Base-by-base conservation (phyloP, 225 moss, liverwort and hornwort genomes). In the Sphagnum contortum region DNA sequence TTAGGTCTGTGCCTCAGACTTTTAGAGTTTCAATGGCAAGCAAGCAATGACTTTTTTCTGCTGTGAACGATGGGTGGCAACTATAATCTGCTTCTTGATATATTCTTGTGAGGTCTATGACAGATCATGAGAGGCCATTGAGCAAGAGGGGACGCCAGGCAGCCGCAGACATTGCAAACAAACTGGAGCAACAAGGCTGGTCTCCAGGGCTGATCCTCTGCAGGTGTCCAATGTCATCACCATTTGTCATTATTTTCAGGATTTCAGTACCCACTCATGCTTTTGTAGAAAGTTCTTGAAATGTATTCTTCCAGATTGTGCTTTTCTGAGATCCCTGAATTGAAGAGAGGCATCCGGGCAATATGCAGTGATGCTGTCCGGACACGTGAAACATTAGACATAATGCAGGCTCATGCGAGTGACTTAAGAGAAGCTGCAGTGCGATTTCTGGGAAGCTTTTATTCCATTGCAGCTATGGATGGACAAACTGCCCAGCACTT, bases 391-490 rank as follows among this genome's bases (percentile, higher is more conserved):
- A 98, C 98, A 29, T 74, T 98, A 49, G 80, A 90, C 48, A 81
- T 98, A 6, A 98, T 98, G 98, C 93, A 93, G 70, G 75, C 83
- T 64, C 83, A 88, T 60, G 73, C 68, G 47, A 69, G 72, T 49
- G 82, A 80, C 51, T 83, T 89, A 70, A 55, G 71, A 59, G 87
- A 91, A 65, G 91, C 83, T 48, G 93, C 93, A 74, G 87, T 98
- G 60, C 86, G 85, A 44, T 98, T 91, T 64, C 85, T 98, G 59
- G 92, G 93, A 66, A 98, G 98, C 79, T 98, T 98, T 65, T 98
- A 98, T 69, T 93, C 93, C 49, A 83, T 98, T 66, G 93, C 93
- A 58, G 98, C 98, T 29, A 93, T 93, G 98, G 98, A 98, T 74
- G 93, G 93, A 58, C 91, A 98, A 76, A 98, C 98, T 45, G 83